Percentiles rank a stretch among this genome's conserved stretches.
phyloP scores from a whole-genome alignment of 345 rosid genomes.

The Citrus unshiu region DNA sequence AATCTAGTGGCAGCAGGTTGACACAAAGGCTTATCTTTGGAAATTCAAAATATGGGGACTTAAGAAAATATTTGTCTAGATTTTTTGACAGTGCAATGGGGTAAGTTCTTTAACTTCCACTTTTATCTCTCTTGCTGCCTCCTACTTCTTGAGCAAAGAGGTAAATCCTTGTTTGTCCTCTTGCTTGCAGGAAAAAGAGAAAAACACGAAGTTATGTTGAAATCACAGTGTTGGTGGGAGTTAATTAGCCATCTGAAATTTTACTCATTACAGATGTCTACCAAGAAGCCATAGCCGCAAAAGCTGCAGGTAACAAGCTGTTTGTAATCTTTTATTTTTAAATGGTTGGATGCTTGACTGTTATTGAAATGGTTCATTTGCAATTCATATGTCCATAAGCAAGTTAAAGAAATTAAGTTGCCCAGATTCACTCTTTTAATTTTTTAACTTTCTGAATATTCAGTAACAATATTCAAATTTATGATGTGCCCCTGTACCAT shows the following conservation, averaged over 20 bases:
- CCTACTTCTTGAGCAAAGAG: neutral
- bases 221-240: conserved; percentile 74
- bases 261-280: conserved; percentile 74
- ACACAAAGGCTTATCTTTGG: conserved; percentile 92
- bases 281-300: conserved; percentile 92
- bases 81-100: conserved; percentile 84
- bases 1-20: conserved; percentile 96
- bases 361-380: neutral
- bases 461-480: neutral
- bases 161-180: neutral
- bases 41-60: conserved; percentile 74
- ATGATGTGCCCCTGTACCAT: neutral
- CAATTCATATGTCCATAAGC: neutral
- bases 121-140: neutral
- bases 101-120: conserved; percentile 32
- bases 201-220: conserved; percentile 70
- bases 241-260: conserved; percentile 76
- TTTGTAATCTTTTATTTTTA: neutral
- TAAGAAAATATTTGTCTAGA: conserved; percentile 77
- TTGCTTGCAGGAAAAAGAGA: conserved; percentile 69
- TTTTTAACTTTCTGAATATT: neutral
- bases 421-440: neutral
- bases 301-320: conserved; percentile 61
- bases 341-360: neutral
- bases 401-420: neutral